These are phyloP conservation scores for Cyberlindnera galapagoensis DNA, from an alignment of 805 yeast species.

Conservation along the genomic window DNA sequence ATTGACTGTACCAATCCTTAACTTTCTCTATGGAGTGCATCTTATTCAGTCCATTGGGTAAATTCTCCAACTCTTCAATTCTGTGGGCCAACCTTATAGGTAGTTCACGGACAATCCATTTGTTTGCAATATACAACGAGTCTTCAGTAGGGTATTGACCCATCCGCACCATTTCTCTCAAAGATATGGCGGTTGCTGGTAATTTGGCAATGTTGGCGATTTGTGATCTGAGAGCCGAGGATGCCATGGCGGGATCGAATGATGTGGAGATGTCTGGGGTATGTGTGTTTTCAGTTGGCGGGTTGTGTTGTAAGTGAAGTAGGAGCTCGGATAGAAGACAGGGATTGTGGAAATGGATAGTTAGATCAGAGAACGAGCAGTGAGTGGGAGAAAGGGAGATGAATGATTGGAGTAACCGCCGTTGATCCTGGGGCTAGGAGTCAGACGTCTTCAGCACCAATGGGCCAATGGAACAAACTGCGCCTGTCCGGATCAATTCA, in stretches of 20 bases:
- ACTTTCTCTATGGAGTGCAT: slow-evolving; percentile 75
- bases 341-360: too few species aligned
- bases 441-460: too few species aligned
- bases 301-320: too few species aligned
- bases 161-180: slow-evolving; percentile 87
- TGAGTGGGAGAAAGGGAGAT: too few species aligned
- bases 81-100: slow-evolving; percentile 84
- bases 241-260: slow-evolving; percentile 3
- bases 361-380: too few species aligned
- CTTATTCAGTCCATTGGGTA: slow-evolving; percentile 67
- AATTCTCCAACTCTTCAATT: slow-evolving; percentile 73
- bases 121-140: slow-evolving; percentile 72
- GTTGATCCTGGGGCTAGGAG: too few species aligned
- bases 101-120: slow-evolving; percentile 77
- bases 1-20: slow-evolving; percentile 85
- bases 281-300: too few species aligned
- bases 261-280: not conserved
- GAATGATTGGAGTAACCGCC: too few species aligned
- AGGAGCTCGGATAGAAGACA: too few species aligned
- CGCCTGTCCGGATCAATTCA: too few species aligned
- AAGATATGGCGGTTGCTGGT: slow-evolving; percentile 78
- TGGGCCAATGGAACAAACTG: too few species aligned
- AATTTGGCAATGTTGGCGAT: slow-evolving; percentile 49
- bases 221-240: slow-evolving; percentile 17
- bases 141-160: slow-evolving; percentile 79